Base-by-base conservation (phyloP, 495 filamentous ascomycete genomes). In the Hypoxylon subgilvum region DNA sequence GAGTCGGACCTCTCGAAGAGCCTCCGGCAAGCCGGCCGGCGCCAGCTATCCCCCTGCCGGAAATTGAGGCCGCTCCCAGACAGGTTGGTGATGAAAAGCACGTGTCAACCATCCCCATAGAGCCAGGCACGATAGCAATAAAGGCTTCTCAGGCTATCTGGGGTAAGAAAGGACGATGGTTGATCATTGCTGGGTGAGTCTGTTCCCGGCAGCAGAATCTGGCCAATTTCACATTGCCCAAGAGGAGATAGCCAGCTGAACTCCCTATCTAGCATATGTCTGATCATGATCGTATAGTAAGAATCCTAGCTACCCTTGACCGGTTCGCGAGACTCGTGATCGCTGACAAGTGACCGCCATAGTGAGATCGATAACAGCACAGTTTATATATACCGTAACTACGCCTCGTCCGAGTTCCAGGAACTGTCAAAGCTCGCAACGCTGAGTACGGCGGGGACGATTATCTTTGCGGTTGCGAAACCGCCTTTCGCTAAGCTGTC, bases 271-370 rank as follows among this genome's bases (percentile, higher is more conserved):
- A 67, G 65, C 2, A 18, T 68, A 18, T 64, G 52, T 5, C 34
- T 80, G 68, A 75, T 79, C 22, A 79, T 78, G 76, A 67, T 79
- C 45, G 72, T 75, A 27, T 80, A 76, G 75, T 75, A 69, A 66
- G 75, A 7, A 22, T 27, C 23, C 23, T 8, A 8, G 8, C 23
- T 8, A 4, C 23, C 8, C 4, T 27, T 27, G 8, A 27, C 23
- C n/a, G n/a, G n/a, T n/a, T n/a, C n/a, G 23, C 3, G 23, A 8
- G 23, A 4, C 23, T 27, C 23, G 8, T n/a, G 41, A 19, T 6
- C 12, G 22, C 30, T 52, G 13, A 59, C 32, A 14, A 4, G 0
- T 5, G 7, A 17, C 9, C n/a, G 12, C 28, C 68, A 25, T 53
- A 67, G 63, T 21, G 78, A 79, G 52, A 63, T 79, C 16, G 76